These are phyloP conservation scores for Macrophomina pseudophaseolina DNA, from an alignment of 2,329 filamentous ascomycete species.

Conservation along the genomic window DNA sequence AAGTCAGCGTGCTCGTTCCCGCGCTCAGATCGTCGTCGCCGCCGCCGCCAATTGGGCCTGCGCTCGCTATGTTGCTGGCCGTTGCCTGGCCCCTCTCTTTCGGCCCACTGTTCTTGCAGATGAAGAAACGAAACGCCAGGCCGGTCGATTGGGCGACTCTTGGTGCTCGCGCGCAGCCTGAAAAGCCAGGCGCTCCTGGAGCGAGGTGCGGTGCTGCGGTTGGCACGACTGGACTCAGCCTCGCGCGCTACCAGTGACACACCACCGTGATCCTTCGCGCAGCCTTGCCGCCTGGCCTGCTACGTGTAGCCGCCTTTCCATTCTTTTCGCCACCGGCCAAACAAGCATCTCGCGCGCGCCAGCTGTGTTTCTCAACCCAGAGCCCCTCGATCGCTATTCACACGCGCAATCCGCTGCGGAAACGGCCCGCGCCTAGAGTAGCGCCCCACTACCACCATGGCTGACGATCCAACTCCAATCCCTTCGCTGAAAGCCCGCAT, in stretches of 20 bases:
- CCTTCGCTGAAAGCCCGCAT: conserved; percentile 53
- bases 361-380: conserved; percentile 1
- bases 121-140: not conserved
- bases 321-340: not conserved
- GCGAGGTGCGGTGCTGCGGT: not conserved
- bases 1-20: conserved; percentile 7
- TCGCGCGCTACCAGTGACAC: conserved; percentile 15
- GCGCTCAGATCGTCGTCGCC: conserved; percentile 3
- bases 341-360: not conserved
- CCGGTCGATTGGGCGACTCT: not conserved
- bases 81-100: not conserved
- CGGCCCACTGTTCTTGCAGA: not conserved
- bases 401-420: conserved; percentile 12
- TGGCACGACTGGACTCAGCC: conserved; percentile 4
- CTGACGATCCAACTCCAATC: conserved; percentile 25
- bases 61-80: not conserved
- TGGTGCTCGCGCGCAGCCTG: too few relatives aligned
- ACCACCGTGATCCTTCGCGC: conserved; percentile 12
- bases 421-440: conserved; percentile 15
- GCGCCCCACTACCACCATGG: conserved; percentile 34
- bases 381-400: conserved; percentile 48
- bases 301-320: not conserved
- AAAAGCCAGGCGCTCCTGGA: too few relatives aligned
- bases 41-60: not conserved
- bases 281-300: conserved; percentile 5